Evolutionary conservation across 106 monocot genomes (phyloP).

Genomic region (Dendrobium chrysotoxum): DNA sequence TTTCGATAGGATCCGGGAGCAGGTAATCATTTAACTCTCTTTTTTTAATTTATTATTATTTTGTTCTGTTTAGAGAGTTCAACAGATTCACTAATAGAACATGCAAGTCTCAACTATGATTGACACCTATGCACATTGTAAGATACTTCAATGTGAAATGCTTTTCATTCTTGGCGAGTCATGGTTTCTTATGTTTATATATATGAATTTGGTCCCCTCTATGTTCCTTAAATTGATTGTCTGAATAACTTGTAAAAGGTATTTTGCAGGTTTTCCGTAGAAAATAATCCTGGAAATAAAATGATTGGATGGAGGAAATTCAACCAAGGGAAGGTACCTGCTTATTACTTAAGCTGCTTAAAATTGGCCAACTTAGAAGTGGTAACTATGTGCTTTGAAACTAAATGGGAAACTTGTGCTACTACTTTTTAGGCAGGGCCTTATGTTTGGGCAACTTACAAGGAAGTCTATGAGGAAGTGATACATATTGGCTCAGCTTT

Average conservation of each 20-base stretch:
- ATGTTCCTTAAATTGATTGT: background rate
- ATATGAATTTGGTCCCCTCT: background rate
- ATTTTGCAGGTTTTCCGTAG: constrained; percentile 25
- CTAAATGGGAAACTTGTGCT: background rate
- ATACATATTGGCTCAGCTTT: constrained; percentile 75
- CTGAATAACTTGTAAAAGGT: background rate
- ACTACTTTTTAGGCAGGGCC: constrained; percentile 42
- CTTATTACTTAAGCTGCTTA: background rate
- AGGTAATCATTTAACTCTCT: too few species aligned
- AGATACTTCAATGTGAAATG: background rate
- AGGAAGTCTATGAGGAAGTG: constrained; percentile 72
- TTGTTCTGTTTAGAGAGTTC: too few species aligned
- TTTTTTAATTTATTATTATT: too few species aligned
- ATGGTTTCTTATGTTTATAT: background rate
- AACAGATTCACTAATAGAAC: too few species aligned
- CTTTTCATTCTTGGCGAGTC: background rate
- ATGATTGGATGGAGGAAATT: constrained; percentile 96
- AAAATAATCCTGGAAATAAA: constrained; percentile 25
- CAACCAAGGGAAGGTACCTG: constrained; percentile 53
- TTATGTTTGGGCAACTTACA: constrained; percentile 86
- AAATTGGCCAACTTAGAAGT: background rate
- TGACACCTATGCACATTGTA: too few species aligned
- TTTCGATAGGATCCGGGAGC: too few species aligned
- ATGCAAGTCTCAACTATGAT: too few species aligned
- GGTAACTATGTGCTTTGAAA: background rate